Evolutionary conservation across 73 alveolate species (phyloP), one percentile per base, ranked within the genome.

Genomic region (Tetrahymena elliotti): DNA sequence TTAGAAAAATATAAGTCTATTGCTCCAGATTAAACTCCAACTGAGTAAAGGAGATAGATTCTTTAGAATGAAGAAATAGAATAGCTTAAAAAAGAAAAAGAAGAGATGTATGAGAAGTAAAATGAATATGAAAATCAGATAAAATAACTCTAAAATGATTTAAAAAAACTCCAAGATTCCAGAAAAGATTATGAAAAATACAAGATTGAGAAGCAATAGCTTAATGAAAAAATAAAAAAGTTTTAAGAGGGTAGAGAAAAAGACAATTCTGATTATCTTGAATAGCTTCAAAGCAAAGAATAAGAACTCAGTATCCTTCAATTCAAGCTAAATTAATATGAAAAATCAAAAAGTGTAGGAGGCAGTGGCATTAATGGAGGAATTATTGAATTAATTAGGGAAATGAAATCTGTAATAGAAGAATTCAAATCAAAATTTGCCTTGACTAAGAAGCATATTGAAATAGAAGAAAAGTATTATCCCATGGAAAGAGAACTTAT

Each of bases 171-270:
- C 10, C n/a, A 38, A 47, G 40, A 52, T 36, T 41, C 83, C 13
- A 39, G 39, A 35, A 94, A 94, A 88, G 93, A 93, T 39, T 38
- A 84, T 39, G 96, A 94, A 33, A 94, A 94, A 92, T 27, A 35
- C 35, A 94, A 94, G 31, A 92, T 53, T 0, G 96, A 94, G 33
- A 94, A 94, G 53, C 40, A 16, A 36, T 36, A 33, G 54, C 83
- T 94, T 27, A 24, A 94, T 84, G 96, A 94, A 41, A 94, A 94
- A 24, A 52, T 94, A 27, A 94, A 94, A 24, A 84, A 94, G 84
- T 93, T 84, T 6, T 33, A 94, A 34, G 96, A 94, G 22, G 95
- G 92, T 47, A 41, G 39, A 88, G 95, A 94, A 20, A 34, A 40
- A 47, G 93, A 39, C 84, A 94, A 94, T 39, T 88, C 93, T 31